phyloP scores from a whole-genome alignment of 441 rosid species.

The Iberis amara region DNA sequence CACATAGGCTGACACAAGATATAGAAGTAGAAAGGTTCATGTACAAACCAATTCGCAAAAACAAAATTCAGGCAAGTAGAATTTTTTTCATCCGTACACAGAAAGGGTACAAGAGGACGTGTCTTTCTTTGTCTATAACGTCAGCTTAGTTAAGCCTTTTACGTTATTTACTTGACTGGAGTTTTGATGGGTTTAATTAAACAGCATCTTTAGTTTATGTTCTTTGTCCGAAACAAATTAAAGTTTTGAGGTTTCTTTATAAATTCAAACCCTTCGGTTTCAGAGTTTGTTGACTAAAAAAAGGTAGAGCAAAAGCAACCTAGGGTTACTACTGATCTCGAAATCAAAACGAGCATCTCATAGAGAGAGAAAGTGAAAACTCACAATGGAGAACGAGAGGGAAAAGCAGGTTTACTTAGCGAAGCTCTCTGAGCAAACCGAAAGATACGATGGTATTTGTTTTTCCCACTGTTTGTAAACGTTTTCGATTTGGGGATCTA shows the following conservation, averaged over 20 bases:
- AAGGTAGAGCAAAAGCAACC: slow-evolving; percentile 17
- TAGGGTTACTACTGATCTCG: slow-evolving; percentile 32
- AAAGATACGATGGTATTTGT: slow-evolving; percentile 61
- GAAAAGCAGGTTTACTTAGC: slow-evolving; percentile 79
- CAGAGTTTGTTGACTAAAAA: slow-evolving; percentile 18
- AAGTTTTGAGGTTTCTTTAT: background rate
- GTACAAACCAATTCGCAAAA: slow-evolving; percentile 17
- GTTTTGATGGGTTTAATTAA: slow-evolving; percentile 1
- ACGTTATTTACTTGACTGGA: slow-evolving; percentile 1
- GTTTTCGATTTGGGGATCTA: slow-evolving; percentile 1
- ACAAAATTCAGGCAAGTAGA: background rate
- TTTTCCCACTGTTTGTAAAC: background rate
- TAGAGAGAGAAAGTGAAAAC: slow-evolving; percentile 4
- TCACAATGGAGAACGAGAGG: slow-evolving; percentile 64
- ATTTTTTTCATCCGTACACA: background rate
- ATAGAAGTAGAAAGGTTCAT: slow-evolving; percentile 16
- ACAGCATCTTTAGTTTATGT: background rate
- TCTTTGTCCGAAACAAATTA: background rate
- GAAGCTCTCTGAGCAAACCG: slow-evolving; percentile 87
- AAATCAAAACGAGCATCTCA: slow-evolving; percentile 23
- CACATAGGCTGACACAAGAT: slow-evolving; percentile 13
- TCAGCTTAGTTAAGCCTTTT: background rate
- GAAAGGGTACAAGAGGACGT: slow-evolving; percentile 7
- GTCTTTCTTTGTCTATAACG: slow-evolving; percentile 26
- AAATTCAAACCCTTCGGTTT: slow-evolving; percentile 3